Conservation (phyloP, 768 basidiomycete genomes). For the Tephrocybe sp. region DNA sequence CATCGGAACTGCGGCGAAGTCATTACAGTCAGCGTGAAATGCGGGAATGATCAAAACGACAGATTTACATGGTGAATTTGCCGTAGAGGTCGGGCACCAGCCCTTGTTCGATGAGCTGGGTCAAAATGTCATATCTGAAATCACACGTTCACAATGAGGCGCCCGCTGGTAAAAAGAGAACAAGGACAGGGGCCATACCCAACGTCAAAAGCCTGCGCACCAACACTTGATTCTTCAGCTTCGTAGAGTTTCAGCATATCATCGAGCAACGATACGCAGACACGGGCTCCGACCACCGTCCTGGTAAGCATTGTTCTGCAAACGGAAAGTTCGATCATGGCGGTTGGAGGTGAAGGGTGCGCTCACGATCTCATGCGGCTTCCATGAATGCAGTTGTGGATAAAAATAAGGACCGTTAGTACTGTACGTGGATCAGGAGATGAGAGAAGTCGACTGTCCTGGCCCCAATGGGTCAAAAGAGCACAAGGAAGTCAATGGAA, state of each 20-base stretch:
- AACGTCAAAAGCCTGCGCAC: conserved; percentile 71
- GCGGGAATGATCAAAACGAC: conserved; percentile 9
- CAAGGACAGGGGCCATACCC: conserved; percentile 47
- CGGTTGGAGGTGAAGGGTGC: conserved; percentile 4
- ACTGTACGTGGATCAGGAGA: conserved; percentile 65
- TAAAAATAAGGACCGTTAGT: conserved; percentile 63
- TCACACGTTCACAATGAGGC: not conserved
- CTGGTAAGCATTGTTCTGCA: conserved; percentile 52
- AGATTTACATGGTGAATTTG: conserved; percentile 60
- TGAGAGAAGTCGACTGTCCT: conserved; percentile 55
- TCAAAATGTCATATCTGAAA: conserved; percentile 63
- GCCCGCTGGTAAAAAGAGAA: conserved; percentile 1
- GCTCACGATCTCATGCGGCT: conserved; percentile 58
- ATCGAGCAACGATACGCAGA: conserved; percentile 71
- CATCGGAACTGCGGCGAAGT: conserved; percentile 47
- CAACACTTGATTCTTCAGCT: conserved; percentile 61
- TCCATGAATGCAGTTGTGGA: conserved; percentile 69
- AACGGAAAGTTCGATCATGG: conserved; percentile 12
- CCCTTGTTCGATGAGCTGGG: conserved; percentile 59
- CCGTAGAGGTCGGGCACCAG: conserved; percentile 60
- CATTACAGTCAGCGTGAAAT: conserved; percentile 9
- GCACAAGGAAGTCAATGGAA: conserved; percentile 7
- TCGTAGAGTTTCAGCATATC: conserved; percentile 72
- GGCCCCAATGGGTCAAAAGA: conserved; percentile 19
- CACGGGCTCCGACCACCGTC: conserved; percentile 56